These are phyloP conservation scores for Phytophthora sp. DNA, from an alignment of 352 stramenopile species.

Conservation along the genomic window DNA sequence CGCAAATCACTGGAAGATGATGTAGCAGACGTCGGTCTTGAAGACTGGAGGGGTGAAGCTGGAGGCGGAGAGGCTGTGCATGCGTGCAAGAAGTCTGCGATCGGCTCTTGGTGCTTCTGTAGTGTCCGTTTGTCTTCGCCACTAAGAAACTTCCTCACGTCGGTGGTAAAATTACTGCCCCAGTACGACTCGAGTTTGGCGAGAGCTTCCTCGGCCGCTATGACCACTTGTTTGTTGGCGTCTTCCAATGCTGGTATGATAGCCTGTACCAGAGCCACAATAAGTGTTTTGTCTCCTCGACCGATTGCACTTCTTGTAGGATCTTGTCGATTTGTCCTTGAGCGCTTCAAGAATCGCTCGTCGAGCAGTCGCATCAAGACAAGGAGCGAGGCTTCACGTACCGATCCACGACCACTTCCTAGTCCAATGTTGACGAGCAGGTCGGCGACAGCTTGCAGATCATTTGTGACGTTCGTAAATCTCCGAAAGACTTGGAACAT, in stretches of 20 bases:
- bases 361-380: constrained; percentile 60
- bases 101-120: constrained; percentile 48
- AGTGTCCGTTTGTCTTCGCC: constrained; percentile 68
- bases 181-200: constrained; percentile 72
- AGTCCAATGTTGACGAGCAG: constrained; percentile 72
- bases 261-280: constrained; percentile 62
- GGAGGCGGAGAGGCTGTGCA: constrained; percentile 16
- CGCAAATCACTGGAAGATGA: constrained; percentile 1
- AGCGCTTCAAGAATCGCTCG: constrained; percentile 50
- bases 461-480: constrained; percentile 62
- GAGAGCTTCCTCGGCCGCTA: constrained; percentile 68
- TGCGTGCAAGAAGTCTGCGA: constrained; percentile 55
- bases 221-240: constrained; percentile 56
- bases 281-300: constrained; percentile 57
- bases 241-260: constrained; percentile 70
- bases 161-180: constrained; percentile 40
- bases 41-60: constrained; percentile 19
- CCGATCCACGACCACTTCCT: constrained; percentile 37
- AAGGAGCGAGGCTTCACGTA: constrained; percentile 61
- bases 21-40: constrained; percentile 11
- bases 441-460: constrained; percentile 61
- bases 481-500: constrained; percentile 70
- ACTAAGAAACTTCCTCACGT: constrained; percentile 66
- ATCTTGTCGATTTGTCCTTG: constrained; percentile 5
- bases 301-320: constrained; percentile 30